Evolutionary conservation across 1,284 basidiomycete genomes (phyloP).

Genomic region (Pterula multifida): DNA sequence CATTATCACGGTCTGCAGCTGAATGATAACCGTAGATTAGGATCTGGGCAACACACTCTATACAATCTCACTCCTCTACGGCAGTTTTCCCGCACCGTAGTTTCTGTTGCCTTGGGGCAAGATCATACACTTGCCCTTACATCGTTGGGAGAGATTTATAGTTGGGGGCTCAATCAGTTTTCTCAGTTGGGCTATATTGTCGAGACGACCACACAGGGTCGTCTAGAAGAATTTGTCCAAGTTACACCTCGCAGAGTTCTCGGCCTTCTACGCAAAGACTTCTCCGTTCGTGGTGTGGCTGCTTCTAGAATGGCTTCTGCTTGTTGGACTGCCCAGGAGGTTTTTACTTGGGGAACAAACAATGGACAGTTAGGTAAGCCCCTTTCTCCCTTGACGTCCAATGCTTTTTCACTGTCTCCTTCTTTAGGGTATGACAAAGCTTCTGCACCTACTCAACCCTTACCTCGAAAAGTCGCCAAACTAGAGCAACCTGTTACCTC

Average conservation of each 20-base stretch:
- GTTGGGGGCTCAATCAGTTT: slow-evolving; percentile 87
- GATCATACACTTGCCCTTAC: slow-evolving; percentile 91
- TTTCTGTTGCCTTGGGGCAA: slow-evolving; percentile 75
- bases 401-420: background rate
- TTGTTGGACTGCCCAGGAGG: slow-evolving; percentile 79
- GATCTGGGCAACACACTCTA: slow-evolving; percentile 71
- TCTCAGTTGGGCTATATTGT: slow-evolving; percentile 83
- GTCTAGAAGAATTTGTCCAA: slow-evolving; percentile 56
- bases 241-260: slow-evolving; percentile 64
- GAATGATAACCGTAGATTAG: slow-evolving; percentile 50
- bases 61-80: slow-evolving; percentile 54
- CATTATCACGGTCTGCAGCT: background rate
- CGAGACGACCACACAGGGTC: slow-evolving; percentile 34
- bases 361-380: slow-evolving; percentile 77
- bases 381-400: too few relatives aligned
- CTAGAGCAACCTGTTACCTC: slow-evolving; percentile 59
- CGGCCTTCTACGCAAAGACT: slow-evolving; percentile 65
- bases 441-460: slow-evolving; percentile 67
- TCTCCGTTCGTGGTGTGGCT: slow-evolving; percentile 72
- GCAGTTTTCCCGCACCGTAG: slow-evolving; percentile 41
- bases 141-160: slow-evolving; percentile 69
- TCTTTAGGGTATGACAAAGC: slow-evolving; percentile 58
- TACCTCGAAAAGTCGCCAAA: slow-evolving; percentile 78
- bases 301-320: slow-evolving; percentile 83
- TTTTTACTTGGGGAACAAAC: slow-evolving; percentile 96